These are phyloP conservation scores for Sclerotinia minor DNA, from an alignment of 2,329 filamentous ascomycete genomes.

Conservation along the genomic window DNA sequence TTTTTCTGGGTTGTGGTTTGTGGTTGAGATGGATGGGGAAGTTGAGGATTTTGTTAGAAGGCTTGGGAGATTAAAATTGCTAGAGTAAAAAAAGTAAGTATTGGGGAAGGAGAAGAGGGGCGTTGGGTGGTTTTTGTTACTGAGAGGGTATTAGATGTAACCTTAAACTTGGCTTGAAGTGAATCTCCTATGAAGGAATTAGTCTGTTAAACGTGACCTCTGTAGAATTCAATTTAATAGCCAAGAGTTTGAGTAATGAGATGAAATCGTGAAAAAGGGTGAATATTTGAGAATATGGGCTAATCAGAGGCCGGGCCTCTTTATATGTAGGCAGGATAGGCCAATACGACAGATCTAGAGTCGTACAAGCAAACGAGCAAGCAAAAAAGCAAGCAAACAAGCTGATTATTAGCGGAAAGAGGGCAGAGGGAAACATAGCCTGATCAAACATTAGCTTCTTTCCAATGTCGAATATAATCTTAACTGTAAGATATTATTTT, in stretches of 20 bases:
- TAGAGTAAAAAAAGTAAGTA: background rate
- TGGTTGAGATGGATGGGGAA: background rate
- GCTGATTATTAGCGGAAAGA: background rate
- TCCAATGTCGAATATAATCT: no score
- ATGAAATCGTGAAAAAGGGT: background rate
- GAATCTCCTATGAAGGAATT: background rate
- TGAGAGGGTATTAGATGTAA: no score
- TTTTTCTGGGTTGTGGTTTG: background rate
- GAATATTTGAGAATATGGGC: background rate
- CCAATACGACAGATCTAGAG: no score
- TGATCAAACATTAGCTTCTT: background rate
- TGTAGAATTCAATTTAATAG: background rate
- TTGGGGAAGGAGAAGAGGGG: no score
- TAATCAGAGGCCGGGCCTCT: no score
- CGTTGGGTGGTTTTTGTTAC: no score
- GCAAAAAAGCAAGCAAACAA: no score
- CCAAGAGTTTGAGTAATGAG: background rate
- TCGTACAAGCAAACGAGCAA: background rate
- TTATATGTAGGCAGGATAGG: background rate
- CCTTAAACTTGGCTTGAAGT: background rate
- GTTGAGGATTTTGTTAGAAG: background rate
- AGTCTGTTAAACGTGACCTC: background rate
- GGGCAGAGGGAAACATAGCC: background rate
- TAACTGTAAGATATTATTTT: background rate
- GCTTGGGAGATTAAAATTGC: background rate